These are phyloP conservation scores for Podospora comata DNA, from an alignment of 495 filamentous ascomycete genomes.

Conservation along the genomic window DNA sequence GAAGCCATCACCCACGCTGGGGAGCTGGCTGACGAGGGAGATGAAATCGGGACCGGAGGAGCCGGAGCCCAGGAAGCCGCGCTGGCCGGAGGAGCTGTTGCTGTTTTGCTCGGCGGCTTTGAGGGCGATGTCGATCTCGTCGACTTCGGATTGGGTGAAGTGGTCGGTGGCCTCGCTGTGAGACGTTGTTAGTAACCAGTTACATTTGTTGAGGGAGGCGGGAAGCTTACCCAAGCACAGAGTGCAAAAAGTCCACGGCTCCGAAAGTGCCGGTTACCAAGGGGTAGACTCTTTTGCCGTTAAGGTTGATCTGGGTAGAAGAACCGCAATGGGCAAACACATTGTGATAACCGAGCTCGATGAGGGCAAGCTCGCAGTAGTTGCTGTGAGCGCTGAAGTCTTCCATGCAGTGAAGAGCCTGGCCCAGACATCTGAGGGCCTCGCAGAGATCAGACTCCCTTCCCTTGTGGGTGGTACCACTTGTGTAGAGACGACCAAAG, in stretches of 20 bases:
- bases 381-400: constrained; percentile 94
- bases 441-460: constrained; percentile 86
- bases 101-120: constrained; percentile 48
- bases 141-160: constrained; percentile 91
- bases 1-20: constrained; percentile 67
- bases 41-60: constrained; percentile 57
- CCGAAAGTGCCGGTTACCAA: constrained; percentile 90
- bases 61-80: constrained; percentile 43
- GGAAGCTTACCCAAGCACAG: constrained; percentile 66
- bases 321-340: constrained; percentile 87
- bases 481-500: constrained; percentile 81
- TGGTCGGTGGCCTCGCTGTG: constrained; percentile 82
- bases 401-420: constrained; percentile 89
- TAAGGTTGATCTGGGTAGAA: constrained; percentile 66
- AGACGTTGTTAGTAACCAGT: not conserved
- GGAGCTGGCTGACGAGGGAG: constrained; percentile 70
- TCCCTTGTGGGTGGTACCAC: constrained; percentile 60
- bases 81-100: constrained; percentile 29
- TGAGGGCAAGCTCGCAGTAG: constrained; percentile 82
- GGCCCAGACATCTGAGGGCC: constrained; percentile 79
- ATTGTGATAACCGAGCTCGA: constrained; percentile 75
- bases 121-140: constrained; percentile 78
- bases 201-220: not conserved
- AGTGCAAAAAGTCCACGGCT: constrained; percentile 93
- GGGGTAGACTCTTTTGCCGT: constrained; percentile 73